These are phyloP conservation scores for Rhododendron molle DNA, from an alignment of 148 eudicot species.

Conservation along the genomic window DNA sequence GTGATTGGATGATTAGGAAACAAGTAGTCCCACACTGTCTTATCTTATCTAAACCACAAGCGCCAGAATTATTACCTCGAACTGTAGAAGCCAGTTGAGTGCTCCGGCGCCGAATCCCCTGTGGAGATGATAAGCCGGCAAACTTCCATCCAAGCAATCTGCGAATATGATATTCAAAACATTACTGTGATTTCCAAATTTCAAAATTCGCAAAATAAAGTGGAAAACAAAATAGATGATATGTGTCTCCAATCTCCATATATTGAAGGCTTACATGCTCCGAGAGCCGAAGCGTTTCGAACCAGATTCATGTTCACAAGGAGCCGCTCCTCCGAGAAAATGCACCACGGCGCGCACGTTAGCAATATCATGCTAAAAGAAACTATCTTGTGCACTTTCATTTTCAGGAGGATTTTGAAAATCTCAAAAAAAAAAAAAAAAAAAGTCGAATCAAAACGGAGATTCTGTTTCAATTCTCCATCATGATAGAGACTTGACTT, in stretches of 20 bases:
- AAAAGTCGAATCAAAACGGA: not conserved
- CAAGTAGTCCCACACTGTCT: not conserved
- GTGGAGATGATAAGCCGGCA: conserved; percentile 83
- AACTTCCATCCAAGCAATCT: conserved; percentile 98
- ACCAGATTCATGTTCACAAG: conserved; percentile 69
- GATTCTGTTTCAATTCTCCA: not conserved
- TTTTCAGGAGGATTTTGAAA: not conserved
- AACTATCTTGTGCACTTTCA: not conserved
- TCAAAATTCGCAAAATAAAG: no score
- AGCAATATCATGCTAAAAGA: conserved; percentile 17
- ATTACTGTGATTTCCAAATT: not conserved
- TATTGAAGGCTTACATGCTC: conserved; percentile 52
- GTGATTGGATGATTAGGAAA: not conserved
- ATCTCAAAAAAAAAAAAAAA: not conserved
- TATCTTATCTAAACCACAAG: not conserved
- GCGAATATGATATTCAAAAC: not conserved
- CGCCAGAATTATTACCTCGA: conserved; percentile 52
- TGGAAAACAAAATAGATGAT: not conserved
- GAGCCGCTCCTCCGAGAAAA: conserved; percentile 29
- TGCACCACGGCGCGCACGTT: conserved; percentile 27
- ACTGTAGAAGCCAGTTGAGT: conserved; percentile 85
- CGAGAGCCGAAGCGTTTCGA: conserved; percentile 44
- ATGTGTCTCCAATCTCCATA: not conserved
- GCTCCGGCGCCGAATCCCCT: conserved; percentile 83
- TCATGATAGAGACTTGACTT: not conserved